These are phyloP conservation scores for Podochytrium sp. DNA, from an alignment of 192 early-diverging fungal species.

Conservation along the genomic window DNA sequence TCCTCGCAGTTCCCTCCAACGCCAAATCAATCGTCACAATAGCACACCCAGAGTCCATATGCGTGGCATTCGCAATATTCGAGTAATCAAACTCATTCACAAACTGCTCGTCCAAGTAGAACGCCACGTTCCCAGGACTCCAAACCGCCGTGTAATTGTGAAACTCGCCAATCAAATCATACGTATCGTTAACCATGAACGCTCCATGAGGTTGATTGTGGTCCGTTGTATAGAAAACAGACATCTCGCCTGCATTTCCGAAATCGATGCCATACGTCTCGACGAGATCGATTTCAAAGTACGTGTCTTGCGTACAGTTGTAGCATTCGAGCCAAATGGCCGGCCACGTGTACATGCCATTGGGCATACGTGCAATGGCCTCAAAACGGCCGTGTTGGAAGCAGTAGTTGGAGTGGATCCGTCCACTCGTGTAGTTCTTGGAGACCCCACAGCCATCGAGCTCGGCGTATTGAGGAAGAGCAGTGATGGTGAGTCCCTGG, in stretches of 20 bases:
- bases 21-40: not conserved
- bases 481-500: not conserved
- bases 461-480: not conserved
- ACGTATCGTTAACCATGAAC: not conserved
- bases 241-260: not conserved
- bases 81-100: not conserved
- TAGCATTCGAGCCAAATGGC: constrained; percentile 12
- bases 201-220: not conserved
- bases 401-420: not conserved
- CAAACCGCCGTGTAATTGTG: constrained; percentile 2
- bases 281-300: constrained; percentile 6
- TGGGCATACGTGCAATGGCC: not conserved
- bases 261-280: not conserved
- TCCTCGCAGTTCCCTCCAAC: not conserved
- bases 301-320: not conserved
- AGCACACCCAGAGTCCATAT: not conserved
- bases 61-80: no score
- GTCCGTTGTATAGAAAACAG: not conserved
- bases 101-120: not conserved
- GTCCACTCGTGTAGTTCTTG: not conserved
- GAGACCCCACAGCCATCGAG: not conserved
- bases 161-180: not conserved
- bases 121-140: not conserved
- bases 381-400: not conserved
- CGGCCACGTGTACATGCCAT: not conserved